These are phyloP conservation scores for Phytopythium litorale DNA, from an alignment of 352 stramenopile species.

Conservation along the genomic window DNA sequence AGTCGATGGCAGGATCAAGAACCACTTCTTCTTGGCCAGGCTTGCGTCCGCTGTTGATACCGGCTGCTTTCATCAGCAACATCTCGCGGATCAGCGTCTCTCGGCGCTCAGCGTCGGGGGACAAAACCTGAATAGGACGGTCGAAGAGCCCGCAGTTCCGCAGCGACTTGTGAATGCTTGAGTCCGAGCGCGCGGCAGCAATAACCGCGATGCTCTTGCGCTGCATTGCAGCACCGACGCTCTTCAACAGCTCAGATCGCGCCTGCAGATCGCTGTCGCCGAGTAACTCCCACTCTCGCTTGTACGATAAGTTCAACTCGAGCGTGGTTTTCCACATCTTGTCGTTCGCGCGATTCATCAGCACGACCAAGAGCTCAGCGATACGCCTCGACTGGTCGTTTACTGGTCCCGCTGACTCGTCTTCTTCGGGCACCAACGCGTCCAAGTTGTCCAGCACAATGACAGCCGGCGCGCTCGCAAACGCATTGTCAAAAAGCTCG, in stretches of 20 bases:
- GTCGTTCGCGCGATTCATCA: constrained; percentile 48
- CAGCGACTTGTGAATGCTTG: constrained; percentile 65
- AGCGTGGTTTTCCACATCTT: constrained; percentile 58
- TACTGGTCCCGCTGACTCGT: constrained; percentile 57
- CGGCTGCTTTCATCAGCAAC: constrained; percentile 42
- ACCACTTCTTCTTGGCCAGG: constrained; percentile 8
- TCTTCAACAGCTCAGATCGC: constrained; percentile 36
- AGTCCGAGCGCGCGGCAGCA: constrained; percentile 51
- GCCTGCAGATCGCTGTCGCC: constrained; percentile 12
- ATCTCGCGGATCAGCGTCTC: constrained; percentile 61
- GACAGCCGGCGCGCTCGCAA: constrained; percentile 43
- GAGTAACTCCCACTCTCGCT: constrained; percentile 26
- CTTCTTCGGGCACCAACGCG: constrained; percentile 72
- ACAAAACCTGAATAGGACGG: constrained; percentile 47
- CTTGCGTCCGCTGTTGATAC: constrained; percentile 17
- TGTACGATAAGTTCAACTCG: constrained; percentile 54
- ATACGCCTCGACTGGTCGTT: constrained; percentile 89
- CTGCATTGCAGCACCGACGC: constrained; percentile 51
- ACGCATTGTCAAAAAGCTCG: constrained; percentile 51
- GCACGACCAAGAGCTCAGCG: constrained; percentile 61
- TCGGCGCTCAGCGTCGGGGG: constrained; percentile 57
- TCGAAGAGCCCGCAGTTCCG: constrained; percentile 69
- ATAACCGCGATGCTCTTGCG: constrained; percentile 64
- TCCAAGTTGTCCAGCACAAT: constrained; percentile 86
- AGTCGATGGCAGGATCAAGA: constrained; percentile 61